phyloP scores from a whole-genome alignment of 441 rosid genomes.

The Populus hybrid region DNA sequence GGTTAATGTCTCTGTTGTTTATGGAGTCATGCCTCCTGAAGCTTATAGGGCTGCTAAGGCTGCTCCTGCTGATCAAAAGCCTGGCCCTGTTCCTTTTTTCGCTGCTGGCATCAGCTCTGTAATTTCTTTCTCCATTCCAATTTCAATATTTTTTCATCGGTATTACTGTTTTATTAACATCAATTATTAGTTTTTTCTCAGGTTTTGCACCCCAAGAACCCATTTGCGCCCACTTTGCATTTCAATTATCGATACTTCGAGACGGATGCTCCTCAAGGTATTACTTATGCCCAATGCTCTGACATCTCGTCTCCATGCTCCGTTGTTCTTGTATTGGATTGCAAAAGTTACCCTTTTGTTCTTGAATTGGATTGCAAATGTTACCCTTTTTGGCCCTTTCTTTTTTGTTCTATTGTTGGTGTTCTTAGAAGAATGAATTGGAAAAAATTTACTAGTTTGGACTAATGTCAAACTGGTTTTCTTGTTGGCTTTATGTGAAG shows the following conservation, averaged over 20 bases:
- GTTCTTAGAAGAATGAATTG: neutral
- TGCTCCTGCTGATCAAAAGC: slow-evolving; percentile 63
- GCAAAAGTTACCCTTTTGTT: no score
- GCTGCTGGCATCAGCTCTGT: slow-evolving; percentile 98
- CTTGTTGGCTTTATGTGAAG: slow-evolving; percentile 32
- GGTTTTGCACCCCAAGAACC: slow-evolving; percentile 98
- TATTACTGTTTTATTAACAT: neutral
- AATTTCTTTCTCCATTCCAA: slow-evolving; percentile 7
- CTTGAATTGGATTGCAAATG: neutral
- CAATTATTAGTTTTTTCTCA: slow-evolving; percentile 17
- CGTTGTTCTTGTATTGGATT: neutral
- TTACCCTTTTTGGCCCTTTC: neutral
- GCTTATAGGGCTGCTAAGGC: slow-evolving; percentile 94
- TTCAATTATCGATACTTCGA: slow-evolving; percentile 95
- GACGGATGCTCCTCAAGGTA: slow-evolving; percentile 94
- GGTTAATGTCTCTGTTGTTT: slow-evolving; percentile 92
- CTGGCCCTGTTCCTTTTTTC: slow-evolving; percentile 85
- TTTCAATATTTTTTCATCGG: neutral
- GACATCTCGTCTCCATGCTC: neutral
- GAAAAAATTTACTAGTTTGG: neutral
- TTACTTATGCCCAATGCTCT: neutral
- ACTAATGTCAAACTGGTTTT: neutral
- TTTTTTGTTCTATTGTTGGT: no score
- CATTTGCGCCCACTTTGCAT: slow-evolving; percentile 93
- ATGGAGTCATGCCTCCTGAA: slow-evolving; percentile 97